Evolutionary conservation across 1,284 basidiomycete species (phyloP).

Genomic region (Heliocybe sulcata): DNA sequence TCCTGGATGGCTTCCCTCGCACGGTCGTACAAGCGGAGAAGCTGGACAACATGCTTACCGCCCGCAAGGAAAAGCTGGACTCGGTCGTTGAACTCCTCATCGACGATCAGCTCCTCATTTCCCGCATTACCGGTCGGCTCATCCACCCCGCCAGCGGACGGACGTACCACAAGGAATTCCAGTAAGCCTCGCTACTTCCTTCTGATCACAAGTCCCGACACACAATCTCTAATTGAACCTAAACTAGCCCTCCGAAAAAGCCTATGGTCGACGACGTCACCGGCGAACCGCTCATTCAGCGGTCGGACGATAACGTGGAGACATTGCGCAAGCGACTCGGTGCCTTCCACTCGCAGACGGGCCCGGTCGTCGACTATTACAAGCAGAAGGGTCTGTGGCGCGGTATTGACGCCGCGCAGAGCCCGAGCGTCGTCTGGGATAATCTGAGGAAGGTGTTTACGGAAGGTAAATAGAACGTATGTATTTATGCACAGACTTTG

Average conservation of each 20-base stretch:
- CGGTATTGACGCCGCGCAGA: conserved; percentile 90
- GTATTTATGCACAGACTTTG: neutral
- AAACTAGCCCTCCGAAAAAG: conserved; percentile 84
- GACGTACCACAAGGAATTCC: conserved; percentile 94
- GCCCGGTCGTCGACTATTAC: conserved; percentile 97
- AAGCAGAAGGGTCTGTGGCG: conserved; percentile 84
- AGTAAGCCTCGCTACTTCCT: conserved; percentile 44
- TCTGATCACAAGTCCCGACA: conserved; percentile 1
- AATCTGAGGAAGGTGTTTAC: conserved; percentile 62
- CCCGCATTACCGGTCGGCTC: conserved; percentile 93
- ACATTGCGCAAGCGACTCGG: conserved; percentile 85
- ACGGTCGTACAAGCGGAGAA: conserved; percentile 98
- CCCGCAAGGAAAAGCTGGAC: conserved; percentile 83
- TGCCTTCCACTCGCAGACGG: conserved; percentile 90
- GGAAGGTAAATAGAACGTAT: neutral
- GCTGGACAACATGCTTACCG: conserved; percentile 85
- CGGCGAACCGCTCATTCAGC: conserved; percentile 92
- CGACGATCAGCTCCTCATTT: conserved; percentile 92
- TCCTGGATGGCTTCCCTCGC: conserved; percentile 97
- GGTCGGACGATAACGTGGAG: conserved; percentile 91
- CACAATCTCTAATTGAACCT: neutral
- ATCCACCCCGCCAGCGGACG: conserved; percentile 88
- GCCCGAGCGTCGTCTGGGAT: conserved; percentile 88
- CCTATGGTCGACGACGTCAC: conserved; percentile 89
- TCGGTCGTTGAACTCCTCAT: conserved; percentile 90